phyloP scores from a whole-genome alignment of 140 eudicot species.

The Erigeron philadelphicus region DNA sequence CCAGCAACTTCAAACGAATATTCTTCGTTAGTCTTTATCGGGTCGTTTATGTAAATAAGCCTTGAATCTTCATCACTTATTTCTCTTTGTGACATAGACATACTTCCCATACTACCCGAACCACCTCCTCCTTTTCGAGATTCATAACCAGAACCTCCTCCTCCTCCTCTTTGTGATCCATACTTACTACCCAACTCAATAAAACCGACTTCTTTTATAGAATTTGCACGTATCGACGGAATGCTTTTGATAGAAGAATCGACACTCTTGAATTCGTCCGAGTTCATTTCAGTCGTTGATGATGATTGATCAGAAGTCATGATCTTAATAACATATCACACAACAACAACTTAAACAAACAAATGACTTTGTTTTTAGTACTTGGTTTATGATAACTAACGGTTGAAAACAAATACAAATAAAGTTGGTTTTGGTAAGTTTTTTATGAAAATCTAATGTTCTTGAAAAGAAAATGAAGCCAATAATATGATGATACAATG shows the following conservation, averaged over 20 bases:
- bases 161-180: constrained; percentile 54
- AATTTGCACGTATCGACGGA: constrained; percentile 45
- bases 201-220: constrained; percentile 60
- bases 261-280: constrained; percentile 20
- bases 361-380: neutral
- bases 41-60: constrained; percentile 62
- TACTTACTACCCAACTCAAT: constrained; percentile 45
- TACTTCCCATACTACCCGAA: constrained; percentile 13
- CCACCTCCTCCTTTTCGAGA: constrained; percentile 52
- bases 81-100: constrained; percentile 58
- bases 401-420: constrained; percentile 2
- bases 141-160: constrained; percentile 42
- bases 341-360: constrained; percentile 10
- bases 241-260: constrained; percentile 44
- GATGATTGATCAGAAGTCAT: constrained; percentile 43
- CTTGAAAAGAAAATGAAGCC: neutral
- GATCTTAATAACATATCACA: constrained; percentile 30
- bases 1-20: constrained; percentile 51
- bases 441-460: neutral
- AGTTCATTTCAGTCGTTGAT: constrained; percentile 35
- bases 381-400: neutral
- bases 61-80: constrained; percentile 80
- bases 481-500: constrained; percentile 14
- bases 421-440: neutral
- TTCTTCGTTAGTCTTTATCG: constrained; percentile 52